A percentile compares a stretch with the other conserved stretches of the same genome.
Evolutionary conservation across 1,139 yeast genomes (phyloP).

Genomic region (Eremothecium sinecaudum): DNA sequence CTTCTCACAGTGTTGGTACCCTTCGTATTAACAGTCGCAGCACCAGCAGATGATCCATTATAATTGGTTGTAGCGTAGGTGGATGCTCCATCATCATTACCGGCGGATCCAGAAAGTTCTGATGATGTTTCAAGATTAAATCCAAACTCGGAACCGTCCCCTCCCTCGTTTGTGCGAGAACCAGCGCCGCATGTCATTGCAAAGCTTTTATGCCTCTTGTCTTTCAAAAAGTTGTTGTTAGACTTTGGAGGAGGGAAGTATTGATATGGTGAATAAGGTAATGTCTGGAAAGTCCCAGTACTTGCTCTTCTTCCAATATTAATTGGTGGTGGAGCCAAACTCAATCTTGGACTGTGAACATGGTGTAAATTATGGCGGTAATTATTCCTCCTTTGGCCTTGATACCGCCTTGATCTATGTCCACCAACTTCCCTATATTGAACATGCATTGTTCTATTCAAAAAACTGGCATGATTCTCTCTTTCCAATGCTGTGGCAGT

Average conservation of each 20-base stretch:
- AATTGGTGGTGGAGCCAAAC: constrained; percentile 69
- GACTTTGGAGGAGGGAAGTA: constrained; percentile 5
- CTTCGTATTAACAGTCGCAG: constrained; percentile 11
- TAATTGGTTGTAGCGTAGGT: constrained; percentile 21
- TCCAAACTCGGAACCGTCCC: constrained; percentile 10
- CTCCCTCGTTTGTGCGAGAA: constrained; percentile 11
- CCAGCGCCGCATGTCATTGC: constrained; percentile 4
- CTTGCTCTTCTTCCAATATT: constrained; percentile 41
- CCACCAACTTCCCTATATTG: constrained; percentile 57
- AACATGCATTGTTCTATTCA: constrained; percentile 70
- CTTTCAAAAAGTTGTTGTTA: constrained; percentile 5
- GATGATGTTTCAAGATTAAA: constrained; percentile 11
- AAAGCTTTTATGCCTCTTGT: constrained; percentile 5
- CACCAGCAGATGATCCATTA: constrained; percentile 24
- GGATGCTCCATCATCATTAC: constrained; percentile 15
- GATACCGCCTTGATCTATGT: constrained; percentile 13
- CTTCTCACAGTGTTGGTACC: constrained; percentile 7
- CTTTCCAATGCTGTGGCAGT: constrained; percentile 77
- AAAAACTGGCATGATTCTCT: constrained; percentile 69
- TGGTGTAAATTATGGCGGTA: constrained; percentile 12
- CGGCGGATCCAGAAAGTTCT: constrained; percentile 19
- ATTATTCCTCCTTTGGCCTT: constrained; percentile 15
- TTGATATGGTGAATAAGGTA: constrained; percentile 5
- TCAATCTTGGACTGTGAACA: constrained; percentile 35
- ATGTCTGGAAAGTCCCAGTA: constrained; percentile 21